A percentile compares a stretch with the other conserved stretches of the same genome.
Evolutionary conservation across 352 stramenopile genomes (phyloP).

Genomic region (Globisporangium mamillatum): DNA sequence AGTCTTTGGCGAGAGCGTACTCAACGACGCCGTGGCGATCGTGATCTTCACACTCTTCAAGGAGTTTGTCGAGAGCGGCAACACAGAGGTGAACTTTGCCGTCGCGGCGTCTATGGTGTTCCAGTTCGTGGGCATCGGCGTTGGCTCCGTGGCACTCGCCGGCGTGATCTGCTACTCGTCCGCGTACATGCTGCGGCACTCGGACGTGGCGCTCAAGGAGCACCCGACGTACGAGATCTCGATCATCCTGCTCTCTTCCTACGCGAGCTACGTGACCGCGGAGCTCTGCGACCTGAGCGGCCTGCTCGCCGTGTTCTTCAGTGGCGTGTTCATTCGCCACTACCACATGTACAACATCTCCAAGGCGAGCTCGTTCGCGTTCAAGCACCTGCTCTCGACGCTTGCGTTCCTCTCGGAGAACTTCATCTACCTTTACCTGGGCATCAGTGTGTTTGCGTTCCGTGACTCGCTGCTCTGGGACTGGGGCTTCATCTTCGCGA

Average conservation of each 20-base stretch:
- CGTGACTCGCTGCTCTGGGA: constrained; percentile 34
- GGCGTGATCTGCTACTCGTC: constrained; percentile 46
- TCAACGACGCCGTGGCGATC: constrained; percentile 69
- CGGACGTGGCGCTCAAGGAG: constrained; percentile 15
- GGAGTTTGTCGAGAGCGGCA: constrained; percentile 43
- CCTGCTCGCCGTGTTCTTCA: constrained; percentile 87
- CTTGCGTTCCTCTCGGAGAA: constrained; percentile 48
- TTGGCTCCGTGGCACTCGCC: constrained; percentile 49
- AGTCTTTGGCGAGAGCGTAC: constrained; percentile 83
- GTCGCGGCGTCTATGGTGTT: constrained; percentile 26
- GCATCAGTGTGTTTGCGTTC: constrained; percentile 39
- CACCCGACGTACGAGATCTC: constrained; percentile 57
- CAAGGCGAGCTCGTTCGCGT: constrained; percentile 28
- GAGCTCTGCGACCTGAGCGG: constrained; percentile 46
- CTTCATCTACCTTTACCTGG: constrained; percentile 55
- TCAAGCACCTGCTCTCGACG: constrained; percentile 40
- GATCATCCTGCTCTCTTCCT: constrained; percentile 44
- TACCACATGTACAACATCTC: constrained; percentile 54
- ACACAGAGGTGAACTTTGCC: constrained; percentile 27
- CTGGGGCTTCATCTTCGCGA: constrained; percentile 36
- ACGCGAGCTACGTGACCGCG: constrained; percentile 39
- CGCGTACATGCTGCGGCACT: constrained; percentile 27
- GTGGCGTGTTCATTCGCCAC: constrained; percentile 51
- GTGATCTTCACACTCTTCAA: constrained; percentile 70
- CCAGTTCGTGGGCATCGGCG: constrained; percentile 34